Conservation (phyloP, 805 yeast genomes). For the Osmozyma mogii region DNA sequence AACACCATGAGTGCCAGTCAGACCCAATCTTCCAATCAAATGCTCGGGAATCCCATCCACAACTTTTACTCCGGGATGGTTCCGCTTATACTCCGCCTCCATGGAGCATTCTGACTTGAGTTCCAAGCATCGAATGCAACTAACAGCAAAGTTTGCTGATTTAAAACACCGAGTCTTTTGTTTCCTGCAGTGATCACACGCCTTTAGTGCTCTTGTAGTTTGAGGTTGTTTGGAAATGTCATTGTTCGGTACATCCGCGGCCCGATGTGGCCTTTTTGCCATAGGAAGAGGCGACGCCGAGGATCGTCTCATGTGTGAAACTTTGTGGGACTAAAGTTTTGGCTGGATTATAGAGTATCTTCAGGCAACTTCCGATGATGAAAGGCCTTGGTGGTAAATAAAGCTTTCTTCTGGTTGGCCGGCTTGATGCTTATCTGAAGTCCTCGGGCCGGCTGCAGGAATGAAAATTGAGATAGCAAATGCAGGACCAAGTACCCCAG, state of each 20-base stretch:
- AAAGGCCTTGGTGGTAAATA: not conserved
- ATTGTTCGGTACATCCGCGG: not conserved
- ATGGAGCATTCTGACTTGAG: slow-evolving; percentile 47
- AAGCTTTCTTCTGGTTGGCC: no score
- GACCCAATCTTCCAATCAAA: slow-evolving; percentile 3
- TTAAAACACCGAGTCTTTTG: slow-evolving; percentile 60
- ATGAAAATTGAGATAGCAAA: no score
- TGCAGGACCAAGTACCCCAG: no score
- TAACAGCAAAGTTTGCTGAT: slow-evolving; percentile 33
- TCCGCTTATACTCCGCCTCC: slow-evolving; percentile 14
- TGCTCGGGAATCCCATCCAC: slow-evolving; percentile 12
- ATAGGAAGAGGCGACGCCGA: not conserved
- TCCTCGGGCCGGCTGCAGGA: no score
- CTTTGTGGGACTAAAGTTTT: not conserved
- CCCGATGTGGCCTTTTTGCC: not conserved
- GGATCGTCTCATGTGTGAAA: not conserved
- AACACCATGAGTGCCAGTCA: no score
- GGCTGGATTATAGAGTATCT: not conserved
- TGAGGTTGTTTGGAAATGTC: not conserved
- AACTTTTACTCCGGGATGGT: slow-evolving; percentile 9
- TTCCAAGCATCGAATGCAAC: slow-evolving; percentile 55
- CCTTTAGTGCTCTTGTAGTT: slow-evolving; percentile 38
- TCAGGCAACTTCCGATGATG: no score
- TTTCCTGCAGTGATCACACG: slow-evolving; percentile 48
- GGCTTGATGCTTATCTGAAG: no score